Conservation (phyloP, 371 early-diverging fungal species). For the Dinochytrium kinnereticum region DNA sequence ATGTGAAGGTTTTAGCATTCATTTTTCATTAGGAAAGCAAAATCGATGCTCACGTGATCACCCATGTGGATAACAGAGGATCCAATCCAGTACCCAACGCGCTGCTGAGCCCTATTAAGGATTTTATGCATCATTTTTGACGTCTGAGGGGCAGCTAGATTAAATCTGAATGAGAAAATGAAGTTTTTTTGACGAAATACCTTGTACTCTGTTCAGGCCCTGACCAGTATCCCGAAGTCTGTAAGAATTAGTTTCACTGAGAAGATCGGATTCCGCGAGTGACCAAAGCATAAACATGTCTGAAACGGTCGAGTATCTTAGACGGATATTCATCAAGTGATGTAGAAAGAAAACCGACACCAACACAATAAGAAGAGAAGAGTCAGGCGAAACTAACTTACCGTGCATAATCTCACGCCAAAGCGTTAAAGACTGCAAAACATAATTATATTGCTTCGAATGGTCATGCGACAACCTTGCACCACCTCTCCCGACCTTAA, state of each 20-base stretch:
- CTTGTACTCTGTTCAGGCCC: slow-evolving; percentile 78
- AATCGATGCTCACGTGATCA: slow-evolving; percentile 75
- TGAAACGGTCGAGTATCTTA: too few species aligned
- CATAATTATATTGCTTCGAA: slow-evolving; percentile 90
- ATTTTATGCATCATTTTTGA: slow-evolving; percentile 88
- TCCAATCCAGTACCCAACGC: slow-evolving; percentile 91
- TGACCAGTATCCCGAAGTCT: slow-evolving; percentile 94
- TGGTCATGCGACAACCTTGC: slow-evolving; percentile 93
- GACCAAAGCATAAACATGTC: slow-evolving; percentile 97
- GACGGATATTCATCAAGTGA: too few species aligned
- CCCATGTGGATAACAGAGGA: slow-evolving; percentile 95
- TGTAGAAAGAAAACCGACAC: too few species aligned
- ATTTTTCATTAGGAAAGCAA: not conserved
- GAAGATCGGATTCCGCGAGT: slow-evolving; percentile 86
- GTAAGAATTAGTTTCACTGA: slow-evolving; percentile 73
- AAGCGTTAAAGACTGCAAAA: slow-evolving; percentile 88
- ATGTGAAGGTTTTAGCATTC: not conserved
- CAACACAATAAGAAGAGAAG: too few species aligned
- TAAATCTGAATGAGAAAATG: slow-evolving; percentile 53
- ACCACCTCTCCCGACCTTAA: slow-evolving; percentile 71
- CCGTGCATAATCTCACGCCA: slow-evolving; percentile 92
- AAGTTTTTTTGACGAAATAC: too few species aligned
- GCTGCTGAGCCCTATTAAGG: slow-evolving; percentile 78
- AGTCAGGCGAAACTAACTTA: too few species aligned
- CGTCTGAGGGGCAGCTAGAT: slow-evolving; percentile 75